Conservation (phyloP, 106 monocot species). For the Dendrobium chrysotoxum region DNA sequence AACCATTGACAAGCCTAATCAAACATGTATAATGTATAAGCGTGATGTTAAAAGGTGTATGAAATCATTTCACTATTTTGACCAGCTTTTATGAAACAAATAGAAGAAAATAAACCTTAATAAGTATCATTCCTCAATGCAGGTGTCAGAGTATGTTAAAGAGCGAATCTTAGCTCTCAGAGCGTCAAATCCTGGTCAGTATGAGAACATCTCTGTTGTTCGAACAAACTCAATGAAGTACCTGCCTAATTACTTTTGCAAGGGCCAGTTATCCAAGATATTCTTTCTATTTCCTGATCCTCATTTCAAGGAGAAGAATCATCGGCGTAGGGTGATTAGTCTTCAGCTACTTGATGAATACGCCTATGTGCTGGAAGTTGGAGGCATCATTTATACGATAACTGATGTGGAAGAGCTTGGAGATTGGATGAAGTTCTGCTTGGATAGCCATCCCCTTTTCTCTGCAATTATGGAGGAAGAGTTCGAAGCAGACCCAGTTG, state of each 20-base stretch:
- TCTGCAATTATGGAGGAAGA: slow-evolving; percentile 49
- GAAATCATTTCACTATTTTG: no score
- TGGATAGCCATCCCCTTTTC: slow-evolving; percentile 89
- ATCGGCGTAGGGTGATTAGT: slow-evolving; percentile 80
- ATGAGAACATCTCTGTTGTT: slow-evolving; percentile 80
- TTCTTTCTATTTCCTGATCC: slow-evolving; percentile 98
- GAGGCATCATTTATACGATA: slow-evolving; percentile 80
- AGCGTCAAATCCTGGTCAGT: slow-evolving; percentile 62
- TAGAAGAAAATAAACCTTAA: not conserved
- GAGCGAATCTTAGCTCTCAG: slow-evolving; percentile 82
- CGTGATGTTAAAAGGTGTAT: no score
- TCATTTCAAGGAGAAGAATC: slow-evolving; percentile 99
- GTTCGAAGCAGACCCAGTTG: slow-evolving; percentile 58
- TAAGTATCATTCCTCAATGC: not conserved
- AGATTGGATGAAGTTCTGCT: slow-evolving; percentile 78
- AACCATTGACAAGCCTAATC: no score
- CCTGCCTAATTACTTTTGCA: slow-evolving; percentile 86
- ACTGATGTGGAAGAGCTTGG: slow-evolving; percentile 98
- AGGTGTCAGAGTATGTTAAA: slow-evolving; percentile 98
- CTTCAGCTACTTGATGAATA: slow-evolving; percentile 86
- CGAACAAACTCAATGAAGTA: slow-evolving; percentile 98
- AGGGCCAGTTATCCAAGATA: slow-evolving; percentile 87
- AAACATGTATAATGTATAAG: no score
- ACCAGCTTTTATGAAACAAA: no score
- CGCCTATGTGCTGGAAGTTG: slow-evolving; percentile 62